Evolutionary conservation across 2,329 filamentous ascomycete genomes (phyloP).

Genomic region (Rutstroemia sp.): DNA sequence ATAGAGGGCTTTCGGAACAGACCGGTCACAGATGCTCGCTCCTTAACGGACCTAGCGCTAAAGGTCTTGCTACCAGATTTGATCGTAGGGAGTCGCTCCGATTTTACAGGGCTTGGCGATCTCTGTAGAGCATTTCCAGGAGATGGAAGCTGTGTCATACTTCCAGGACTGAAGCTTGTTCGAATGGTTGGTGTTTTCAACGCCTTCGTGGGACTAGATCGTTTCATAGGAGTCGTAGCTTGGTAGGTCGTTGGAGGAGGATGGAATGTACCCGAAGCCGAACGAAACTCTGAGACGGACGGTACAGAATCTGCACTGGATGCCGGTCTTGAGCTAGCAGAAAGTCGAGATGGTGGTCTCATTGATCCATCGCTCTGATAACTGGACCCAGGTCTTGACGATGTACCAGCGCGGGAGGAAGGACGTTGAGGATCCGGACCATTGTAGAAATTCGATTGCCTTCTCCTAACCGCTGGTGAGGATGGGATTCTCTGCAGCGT

Average conservation of each 20-base stretch:
- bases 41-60: slow-evolving; percentile 39
- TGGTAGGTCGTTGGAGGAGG: slow-evolving; percentile 36
- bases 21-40: slow-evolving; percentile 45
- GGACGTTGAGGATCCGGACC: slow-evolving; percentile 52
- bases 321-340: slow-evolving; percentile 44
- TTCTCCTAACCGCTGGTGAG: slow-evolving; percentile 62
- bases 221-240: slow-evolving; percentile 37
- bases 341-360: slow-evolving; percentile 39
- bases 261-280: slow-evolving; percentile 38
- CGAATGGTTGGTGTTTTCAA: slow-evolving; percentile 31
- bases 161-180: slow-evolving; percentile 13
- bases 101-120: slow-evolving; percentile 29
- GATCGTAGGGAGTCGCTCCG: slow-evolving; percentile 20
- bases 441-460: slow-evolving; percentile 67
- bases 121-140: slow-evolving; percentile 28
- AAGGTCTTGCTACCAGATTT: slow-evolving; percentile 41
- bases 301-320: slow-evolving; percentile 43
- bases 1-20: slow-evolving; percentile 49
- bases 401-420: slow-evolving; percentile 16
- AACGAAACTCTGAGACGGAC: slow-evolving; percentile 34
- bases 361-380: slow-evolving; percentile 54
- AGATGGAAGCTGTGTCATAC: slow-evolving; percentile 29
- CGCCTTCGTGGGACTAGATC: slow-evolving; percentile 30
- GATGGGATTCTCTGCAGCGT: slow-evolving; percentile 72
- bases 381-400: slow-evolving; percentile 39